Conservation (phyloP, 2,329 filamentous ascomycete genomes). For the Colletotrichum nymphaeae region DNA sequence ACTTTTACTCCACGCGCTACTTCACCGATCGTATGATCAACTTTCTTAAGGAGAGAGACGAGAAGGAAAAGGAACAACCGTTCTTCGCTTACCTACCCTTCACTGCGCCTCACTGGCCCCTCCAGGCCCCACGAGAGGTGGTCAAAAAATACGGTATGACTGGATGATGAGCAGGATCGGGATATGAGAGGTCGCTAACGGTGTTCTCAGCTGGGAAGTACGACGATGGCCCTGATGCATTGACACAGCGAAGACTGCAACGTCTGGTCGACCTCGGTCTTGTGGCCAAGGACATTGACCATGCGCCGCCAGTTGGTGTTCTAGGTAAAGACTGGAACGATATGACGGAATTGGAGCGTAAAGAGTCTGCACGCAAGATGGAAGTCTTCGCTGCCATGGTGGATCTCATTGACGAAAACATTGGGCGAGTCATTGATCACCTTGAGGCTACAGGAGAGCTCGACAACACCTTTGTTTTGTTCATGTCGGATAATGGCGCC, state of each 20-base stretch:
- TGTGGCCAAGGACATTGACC: slow-evolving; percentile 45
- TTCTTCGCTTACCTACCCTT: slow-evolving; percentile 65
- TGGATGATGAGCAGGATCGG: not conserved
- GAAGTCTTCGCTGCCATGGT: slow-evolving; percentile 69
- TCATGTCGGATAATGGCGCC: slow-evolving; percentile 63
- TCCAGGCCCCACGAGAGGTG: slow-evolving; percentile 55
- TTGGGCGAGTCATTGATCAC: slow-evolving; percentile 63
- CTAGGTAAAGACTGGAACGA: slow-evolving; percentile 14
- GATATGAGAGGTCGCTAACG: not conserved
- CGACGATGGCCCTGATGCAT: slow-evolving; percentile 54
- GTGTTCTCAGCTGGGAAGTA: not conserved
- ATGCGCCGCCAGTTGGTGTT: slow-evolving; percentile 20
- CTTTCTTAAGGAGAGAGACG: slow-evolving; percentile 53
- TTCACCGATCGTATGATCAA: slow-evolving; percentile 55
- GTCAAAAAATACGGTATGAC: slow-evolving; percentile 27
- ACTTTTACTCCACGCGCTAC: slow-evolving; percentile 57
- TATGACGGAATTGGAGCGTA: slow-evolving; percentile 30
- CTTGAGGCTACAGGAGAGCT: slow-evolving; percentile 60
- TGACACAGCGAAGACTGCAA: slow-evolving; percentile 56
- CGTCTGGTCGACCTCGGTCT: slow-evolving; percentile 55
- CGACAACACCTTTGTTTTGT: slow-evolving; percentile 65
- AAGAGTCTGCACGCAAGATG: slow-evolving; percentile 44
- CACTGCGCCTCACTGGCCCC: slow-evolving; percentile 64
- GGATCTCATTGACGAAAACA: slow-evolving; percentile 63
- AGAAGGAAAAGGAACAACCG: slow-evolving; percentile 47